A percentile compares a stretch with the other conserved stretches of the same genome.
phyloP scores from a whole-genome alignment of 2,329 filamentous ascomycete species.

The Xylariaceae sp. region DNA sequence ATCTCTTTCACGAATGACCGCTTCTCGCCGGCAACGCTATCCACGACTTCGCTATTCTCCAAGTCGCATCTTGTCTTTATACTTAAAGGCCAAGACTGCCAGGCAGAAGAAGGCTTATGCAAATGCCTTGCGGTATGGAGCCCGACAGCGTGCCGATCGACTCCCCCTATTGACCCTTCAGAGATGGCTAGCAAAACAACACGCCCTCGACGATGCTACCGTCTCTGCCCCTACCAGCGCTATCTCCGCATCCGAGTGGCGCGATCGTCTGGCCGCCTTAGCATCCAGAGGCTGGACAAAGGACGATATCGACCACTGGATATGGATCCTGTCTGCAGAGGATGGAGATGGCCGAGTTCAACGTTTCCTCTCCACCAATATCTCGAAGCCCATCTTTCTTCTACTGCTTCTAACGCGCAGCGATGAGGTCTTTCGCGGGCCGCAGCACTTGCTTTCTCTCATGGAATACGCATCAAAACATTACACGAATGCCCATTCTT shows the following conservation, averaged over 20 bases:
- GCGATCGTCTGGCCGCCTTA: constrained; percentile 35
- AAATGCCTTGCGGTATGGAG: constrained; percentile 11
- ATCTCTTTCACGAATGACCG: constrained; percentile 29
- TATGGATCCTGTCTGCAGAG: constrained; percentile 44
- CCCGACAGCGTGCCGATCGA: constrained; percentile 28
- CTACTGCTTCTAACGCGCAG: constrained; percentile 41
- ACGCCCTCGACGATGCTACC: constrained; percentile 23
- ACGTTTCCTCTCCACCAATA: constrained; percentile 40
- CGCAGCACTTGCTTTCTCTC: constrained; percentile 37
- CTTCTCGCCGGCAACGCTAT: constrained; percentile 19
- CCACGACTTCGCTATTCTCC: constrained; percentile 25
- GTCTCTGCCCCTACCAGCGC: constrained; percentile 15
- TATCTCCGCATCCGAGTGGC: constrained; percentile 35
- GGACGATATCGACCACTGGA: constrained; percentile 43
- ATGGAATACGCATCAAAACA: constrained; percentile 38
- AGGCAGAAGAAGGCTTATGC: constrained; percentile 22
- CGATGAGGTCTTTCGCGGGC: constrained; percentile 38
- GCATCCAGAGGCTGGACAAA: constrained; percentile 38
- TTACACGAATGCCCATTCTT: constrained; percentile 6
- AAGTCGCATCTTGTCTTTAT: constrained; percentile 30
- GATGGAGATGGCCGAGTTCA: constrained; percentile 40
- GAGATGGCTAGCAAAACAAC: constrained; percentile 27
- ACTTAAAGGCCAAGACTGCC: constrained; percentile 25
- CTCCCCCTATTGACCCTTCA: constrained; percentile 36
- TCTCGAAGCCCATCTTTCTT: constrained; percentile 45